Evolutionary conservation across 2,329 filamentous ascomycete species (phyloP).

Genomic region (Aspergillus fructus): DNA sequence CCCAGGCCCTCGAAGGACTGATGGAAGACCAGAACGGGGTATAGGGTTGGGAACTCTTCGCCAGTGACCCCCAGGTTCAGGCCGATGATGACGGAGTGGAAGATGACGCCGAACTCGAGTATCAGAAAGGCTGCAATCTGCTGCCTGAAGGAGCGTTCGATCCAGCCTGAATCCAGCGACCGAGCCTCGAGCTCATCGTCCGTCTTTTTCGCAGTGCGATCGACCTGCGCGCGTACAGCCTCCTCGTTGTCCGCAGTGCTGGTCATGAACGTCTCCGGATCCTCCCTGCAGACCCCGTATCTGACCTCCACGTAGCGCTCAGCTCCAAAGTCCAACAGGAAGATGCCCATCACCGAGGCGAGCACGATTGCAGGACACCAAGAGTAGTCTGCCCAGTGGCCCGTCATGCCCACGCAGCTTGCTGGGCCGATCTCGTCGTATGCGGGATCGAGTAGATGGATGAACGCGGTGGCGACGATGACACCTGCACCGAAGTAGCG

Average conservation of each 20-base stretch:
- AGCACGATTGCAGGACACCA: slow-evolving; percentile 16
- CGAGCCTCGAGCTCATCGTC: slow-evolving; percentile 3
- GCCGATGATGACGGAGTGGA: slow-evolving; percentile 65
- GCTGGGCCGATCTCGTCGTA: slow-evolving; percentile 14
- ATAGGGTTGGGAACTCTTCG: slow-evolving; percentile 57
- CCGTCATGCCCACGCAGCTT: slow-evolving; percentile 15
- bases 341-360: slow-evolving; percentile 10
- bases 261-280: slow-evolving; percentile 12
- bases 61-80: slow-evolving; percentile 61
- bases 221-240: background rate
- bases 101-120: slow-evolving; percentile 62
- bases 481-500: slow-evolving; percentile 16
- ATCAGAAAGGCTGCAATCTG: slow-evolving; percentile 45
- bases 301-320: slow-evolving; percentile 15
- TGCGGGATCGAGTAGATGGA: slow-evolving; percentile 17
- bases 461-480: slow-evolving; percentile 15
- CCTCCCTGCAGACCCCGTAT: slow-evolving; percentile 12
- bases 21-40: slow-evolving; percentile 63
- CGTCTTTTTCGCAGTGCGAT: background rate
- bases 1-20: slow-evolving; percentile 64
- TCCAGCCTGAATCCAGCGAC: background rate
- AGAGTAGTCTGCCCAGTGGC: slow-evolving; percentile 14
- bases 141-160: slow-evolving; percentile 33
- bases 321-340: slow-evolving; percentile 15
- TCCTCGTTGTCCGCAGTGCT: slow-evolving; percentile 4